Percentiles rank a stretch among this genome's conserved stretches.
Evolutionary conservation across 495 filamentous ascomycete species (phyloP).

Genomic region (Mycothermus thermophilus): DNA sequence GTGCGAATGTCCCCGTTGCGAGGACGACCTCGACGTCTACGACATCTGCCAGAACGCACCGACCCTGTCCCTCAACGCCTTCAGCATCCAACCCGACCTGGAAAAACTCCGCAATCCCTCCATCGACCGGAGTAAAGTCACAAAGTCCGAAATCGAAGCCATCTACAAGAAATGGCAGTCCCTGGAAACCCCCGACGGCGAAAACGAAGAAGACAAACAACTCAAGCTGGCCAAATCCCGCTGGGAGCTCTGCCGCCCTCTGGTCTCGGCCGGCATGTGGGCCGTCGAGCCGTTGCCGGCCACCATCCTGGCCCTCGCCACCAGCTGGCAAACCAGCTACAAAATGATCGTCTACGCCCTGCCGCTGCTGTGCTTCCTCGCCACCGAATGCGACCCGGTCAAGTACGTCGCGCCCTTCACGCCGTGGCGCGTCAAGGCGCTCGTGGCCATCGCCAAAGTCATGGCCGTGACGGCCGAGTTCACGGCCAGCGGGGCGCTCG

Average conservation of each 20-base stretch:
- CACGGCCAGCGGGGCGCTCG: constrained; percentile 9
- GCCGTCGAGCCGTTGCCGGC: constrained; percentile 27
- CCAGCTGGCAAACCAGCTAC: constrained; percentile 13
- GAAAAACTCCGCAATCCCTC: constrained; percentile 9
- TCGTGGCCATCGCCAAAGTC: constrained; percentile 27
- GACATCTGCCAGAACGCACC: constrained; percentile 26
- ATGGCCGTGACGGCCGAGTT: constrained; percentile 19
- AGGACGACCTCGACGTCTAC: constrained; percentile 31
- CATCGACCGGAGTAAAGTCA: constrained; percentile 13
- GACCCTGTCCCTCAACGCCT: constrained; percentile 22
- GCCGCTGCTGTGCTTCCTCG: constrained; percentile 24
- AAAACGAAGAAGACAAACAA: constrained; percentile 4
- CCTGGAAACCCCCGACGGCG: not conserved
- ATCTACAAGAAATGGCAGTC: constrained; percentile 14
- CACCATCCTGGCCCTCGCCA: constrained; percentile 14
- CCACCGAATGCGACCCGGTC: constrained; percentile 24
- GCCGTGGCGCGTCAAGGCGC: constrained; percentile 22
- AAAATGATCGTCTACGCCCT: constrained; percentile 21
- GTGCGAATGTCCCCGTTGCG: constrained; percentile 29
- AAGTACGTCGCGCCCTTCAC: constrained; percentile 25
- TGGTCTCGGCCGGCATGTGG: constrained; percentile 25
- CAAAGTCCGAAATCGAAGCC: constrained; percentile 9
- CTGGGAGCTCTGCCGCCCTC: constrained; percentile 24
- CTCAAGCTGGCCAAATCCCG: constrained; percentile 8
- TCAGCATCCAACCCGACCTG: constrained; percentile 17